These are phyloP conservation scores for Colletotrichum destructivum DNA, from an alignment of 2,329 filamentous ascomycete species.

Conservation along the genomic window DNA sequence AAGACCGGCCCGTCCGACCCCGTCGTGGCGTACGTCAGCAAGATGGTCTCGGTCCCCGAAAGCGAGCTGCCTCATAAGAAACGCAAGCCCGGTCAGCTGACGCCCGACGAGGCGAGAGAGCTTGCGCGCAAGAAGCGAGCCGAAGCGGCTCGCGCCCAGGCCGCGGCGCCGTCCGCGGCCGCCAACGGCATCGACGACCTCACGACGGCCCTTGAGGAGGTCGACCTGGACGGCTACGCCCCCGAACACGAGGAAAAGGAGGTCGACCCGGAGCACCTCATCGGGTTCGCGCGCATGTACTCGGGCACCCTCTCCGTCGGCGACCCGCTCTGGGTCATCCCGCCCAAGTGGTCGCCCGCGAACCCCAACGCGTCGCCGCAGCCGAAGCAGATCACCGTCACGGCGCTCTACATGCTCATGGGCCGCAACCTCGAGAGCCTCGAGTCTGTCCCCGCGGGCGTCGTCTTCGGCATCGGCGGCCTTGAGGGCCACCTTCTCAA, in stretches of 20 bases:
- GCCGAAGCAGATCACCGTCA: slow-evolving; percentile 87
- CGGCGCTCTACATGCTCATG: slow-evolving; percentile 95
- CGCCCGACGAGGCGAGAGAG: slow-evolving; percentile 90
- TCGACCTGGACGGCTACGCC: slow-evolving; percentile 69
- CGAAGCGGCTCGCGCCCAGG: slow-evolving; percentile 86
- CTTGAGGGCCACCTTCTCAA: slow-evolving; percentile 96
- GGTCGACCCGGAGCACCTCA: slow-evolving; percentile 86
- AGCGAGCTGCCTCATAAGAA: slow-evolving; percentile 93
- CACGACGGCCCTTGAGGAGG: slow-evolving; percentile 72
- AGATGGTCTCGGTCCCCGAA: slow-evolving; percentile 96
- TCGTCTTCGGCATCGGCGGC: slow-evolving; percentile 94
- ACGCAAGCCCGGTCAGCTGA: slow-evolving; percentile 79
- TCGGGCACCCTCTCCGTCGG: slow-evolving; percentile 92
- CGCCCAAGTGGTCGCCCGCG: slow-evolving; percentile 92
- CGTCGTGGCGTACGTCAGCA: slow-evolving; percentile 95
- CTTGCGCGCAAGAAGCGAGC: slow-evolving; percentile 90
- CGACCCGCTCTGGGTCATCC: slow-evolving; percentile 90
- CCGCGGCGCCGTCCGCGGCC: slow-evolving; percentile 60
- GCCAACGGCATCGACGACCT: slow-evolving; percentile 69
- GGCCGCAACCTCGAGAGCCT: slow-evolving; percentile 89
- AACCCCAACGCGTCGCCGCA: slow-evolving; percentile 79
- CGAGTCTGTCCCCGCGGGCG: slow-evolving; percentile 88
- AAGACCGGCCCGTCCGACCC: slow-evolving; percentile 79
- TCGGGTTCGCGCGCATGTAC: slow-evolving; percentile 95
- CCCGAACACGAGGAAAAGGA: slow-evolving; percentile 69